Base-by-base conservation (phyloP, 306 rosid species). In the Lotus japonicus region DNA sequence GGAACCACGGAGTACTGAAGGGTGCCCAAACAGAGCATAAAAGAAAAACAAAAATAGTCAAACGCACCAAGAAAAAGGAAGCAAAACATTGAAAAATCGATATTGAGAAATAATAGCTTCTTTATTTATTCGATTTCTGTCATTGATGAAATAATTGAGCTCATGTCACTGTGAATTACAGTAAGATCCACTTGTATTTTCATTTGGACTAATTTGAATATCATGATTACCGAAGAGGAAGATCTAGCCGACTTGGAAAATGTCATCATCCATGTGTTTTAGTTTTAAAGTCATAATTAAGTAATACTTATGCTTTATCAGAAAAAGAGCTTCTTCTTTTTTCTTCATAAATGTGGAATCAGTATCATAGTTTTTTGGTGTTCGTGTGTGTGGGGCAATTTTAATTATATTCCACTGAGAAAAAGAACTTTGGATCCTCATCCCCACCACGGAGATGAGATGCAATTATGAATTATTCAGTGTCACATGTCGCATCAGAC, bases 401-500 rank as follows among this genome's bases (percentile, higher is more conserved):
- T 64, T 58, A 45, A 72, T 66, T 51, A 78, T 52, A 64, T 57
- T 71, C 57, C 64, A 49, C 36, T 17, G 60, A 55, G 72, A 57
- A 41, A 41, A 74, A 59, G 33, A 58, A 31, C 11, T 68, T 60
- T 51, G 58, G 39, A 52, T 41, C 7, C 36, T 31, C 36, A 31
- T 31, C 57, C 61, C 69, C 23, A 18, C 58, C 33, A 12, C 26
- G 54, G 62, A 39, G 36, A 31, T 31, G 36, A 31, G 36, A 31
- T 31, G 36, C 75, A 75, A 72, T 80, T 39, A 80, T 77, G 14
- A 50, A 74, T 58, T 63, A 43, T 79, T 81, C 66, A 46, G 55
- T 52, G 66, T 81, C 91, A 79, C 78, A 42, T 72, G 87, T 81
- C 68, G 18, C 58, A 66, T 80, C 80, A 66, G 55, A 46, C 12